These are phyloP conservation scores for Apiosordaria backusii DNA, from an alignment of 495 filamentous ascomycete species.

Conservation along the genomic window DNA sequence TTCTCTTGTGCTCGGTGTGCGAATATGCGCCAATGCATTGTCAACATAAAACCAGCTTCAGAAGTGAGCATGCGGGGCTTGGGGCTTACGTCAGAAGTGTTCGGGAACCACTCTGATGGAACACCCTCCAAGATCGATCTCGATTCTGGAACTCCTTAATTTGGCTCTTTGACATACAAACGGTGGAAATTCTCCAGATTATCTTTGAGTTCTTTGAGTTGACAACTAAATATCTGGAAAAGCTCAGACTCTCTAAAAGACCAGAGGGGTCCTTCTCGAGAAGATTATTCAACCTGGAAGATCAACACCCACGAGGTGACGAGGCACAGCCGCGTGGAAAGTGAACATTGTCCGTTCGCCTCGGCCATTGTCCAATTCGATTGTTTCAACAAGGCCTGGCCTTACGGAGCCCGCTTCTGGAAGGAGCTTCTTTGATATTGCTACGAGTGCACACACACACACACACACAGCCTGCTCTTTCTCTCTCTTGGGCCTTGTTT, in stretches of 20 bases:
- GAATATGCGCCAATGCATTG: not conserved
- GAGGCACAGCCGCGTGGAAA: not conserved
- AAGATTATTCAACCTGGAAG: not conserved
- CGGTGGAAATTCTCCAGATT: no score
- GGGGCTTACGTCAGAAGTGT: not conserved
- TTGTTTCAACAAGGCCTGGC: not conserved
- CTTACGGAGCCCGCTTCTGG: not conserved
- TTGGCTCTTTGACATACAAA: no score
- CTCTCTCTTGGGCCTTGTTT: constrained; percentile 1
- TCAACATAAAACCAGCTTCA: no score
- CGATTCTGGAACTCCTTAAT: not conserved
- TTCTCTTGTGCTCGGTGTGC: not conserved
- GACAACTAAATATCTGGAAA: not conserved
- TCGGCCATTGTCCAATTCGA: not conserved
- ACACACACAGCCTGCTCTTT: not conserved
- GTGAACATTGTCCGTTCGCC: not conserved
- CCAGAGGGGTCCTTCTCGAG: not conserved
- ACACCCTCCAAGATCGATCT: not conserved
- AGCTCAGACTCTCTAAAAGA: not conserved
- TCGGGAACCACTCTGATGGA: constrained; percentile 2
- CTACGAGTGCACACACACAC: no score
- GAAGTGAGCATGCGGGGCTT: not conserved
- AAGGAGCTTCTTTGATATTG: not conserved
- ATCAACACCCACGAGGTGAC: not conserved
- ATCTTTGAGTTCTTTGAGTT: not conserved